These are phyloP conservation scores for Wickerhamomyces bovis DNA, from an alignment of 805 yeast genomes.

Conservation along the genomic window DNA sequence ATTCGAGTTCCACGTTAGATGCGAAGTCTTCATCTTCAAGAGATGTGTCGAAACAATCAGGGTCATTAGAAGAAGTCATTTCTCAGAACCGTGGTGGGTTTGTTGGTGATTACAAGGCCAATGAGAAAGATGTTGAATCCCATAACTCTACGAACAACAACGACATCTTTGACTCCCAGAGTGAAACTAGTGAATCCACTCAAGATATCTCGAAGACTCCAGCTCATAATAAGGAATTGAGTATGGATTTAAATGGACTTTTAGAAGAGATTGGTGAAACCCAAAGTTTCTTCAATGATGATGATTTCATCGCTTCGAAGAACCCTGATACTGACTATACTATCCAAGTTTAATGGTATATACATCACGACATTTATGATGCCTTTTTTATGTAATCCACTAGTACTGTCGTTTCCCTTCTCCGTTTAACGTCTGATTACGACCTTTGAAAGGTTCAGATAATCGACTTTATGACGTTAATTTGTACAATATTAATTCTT, in stretches of 20 bases:
- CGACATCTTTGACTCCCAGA: slow-evolving; percentile 8
- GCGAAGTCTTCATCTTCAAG: background rate
- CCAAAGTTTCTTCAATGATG: slow-evolving; percentile 2
- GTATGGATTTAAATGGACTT: slow-evolving; percentile 15
- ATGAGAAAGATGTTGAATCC: background rate
- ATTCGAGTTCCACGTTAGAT: background rate
- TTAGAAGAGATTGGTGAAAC: slow-evolving; percentile 22
- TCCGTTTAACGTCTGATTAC: no score
- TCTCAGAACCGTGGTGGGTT: slow-evolving; percentile 13
- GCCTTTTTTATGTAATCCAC: background rate
- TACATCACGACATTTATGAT: background rate
- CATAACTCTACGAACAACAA: background rate
- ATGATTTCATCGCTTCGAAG: background rate
- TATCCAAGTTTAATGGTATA: background rate
- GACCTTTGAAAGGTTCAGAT: no score
- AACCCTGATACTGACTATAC: background rate
- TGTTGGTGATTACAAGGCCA: slow-evolving; percentile 8
- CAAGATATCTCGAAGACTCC: slow-evolving; percentile 12
- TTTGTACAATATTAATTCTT: background rate
- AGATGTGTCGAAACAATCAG: background rate
- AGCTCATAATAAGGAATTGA: background rate
- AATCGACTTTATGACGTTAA: no score
- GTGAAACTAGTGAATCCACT: slow-evolving; percentile 5
- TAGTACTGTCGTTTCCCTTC: no score
- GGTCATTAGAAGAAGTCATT: slow-evolving; percentile 9